These are phyloP conservation scores for Nicotiana attenuata DNA, from an alignment of 257 asterid genomes.

Conservation along the genomic window DNA sequence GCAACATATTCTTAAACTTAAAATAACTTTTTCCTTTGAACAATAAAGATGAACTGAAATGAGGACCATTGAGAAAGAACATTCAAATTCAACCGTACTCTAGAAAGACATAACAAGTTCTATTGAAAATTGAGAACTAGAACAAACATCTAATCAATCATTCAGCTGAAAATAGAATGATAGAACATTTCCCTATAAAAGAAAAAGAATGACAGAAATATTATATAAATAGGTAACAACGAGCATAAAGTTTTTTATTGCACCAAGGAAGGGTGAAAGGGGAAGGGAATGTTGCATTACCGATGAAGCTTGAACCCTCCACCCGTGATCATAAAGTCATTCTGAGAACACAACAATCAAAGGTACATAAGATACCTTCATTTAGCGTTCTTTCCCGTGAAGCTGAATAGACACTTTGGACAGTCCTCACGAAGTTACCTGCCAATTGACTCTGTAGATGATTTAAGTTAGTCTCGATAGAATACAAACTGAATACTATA, in stretches of 20 bases:
- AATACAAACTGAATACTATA: not conserved
- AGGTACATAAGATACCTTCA: conserved; percentile 38
- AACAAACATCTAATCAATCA: not conserved
- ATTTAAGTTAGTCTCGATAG: conserved; percentile 21
- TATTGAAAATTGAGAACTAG: not conserved
- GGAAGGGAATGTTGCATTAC: not conserved
- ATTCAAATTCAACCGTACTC: not conserved
- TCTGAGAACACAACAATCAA: not conserved
- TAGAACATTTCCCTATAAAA: not conserved
- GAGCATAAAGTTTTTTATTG: not conserved
- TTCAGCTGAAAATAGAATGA: not conserved
- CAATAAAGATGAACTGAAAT: not conserved
- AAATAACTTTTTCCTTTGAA: not conserved
- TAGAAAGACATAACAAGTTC: not conserved
- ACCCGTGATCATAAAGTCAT: not conserved
- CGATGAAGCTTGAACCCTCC: not conserved
- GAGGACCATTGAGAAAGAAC: not conserved
- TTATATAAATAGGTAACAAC: not conserved
- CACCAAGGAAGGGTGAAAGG: not conserved
- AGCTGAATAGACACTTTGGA: conserved; percentile 33
- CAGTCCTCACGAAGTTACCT: conserved; percentile 52
- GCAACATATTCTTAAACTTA: no score
- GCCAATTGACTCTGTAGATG: conserved; percentile 49
- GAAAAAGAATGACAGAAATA: not conserved
- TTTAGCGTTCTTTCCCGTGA: conserved; percentile 49